These are phyloP conservation scores for Potentilla sterilis DNA, from an alignment of 306 rosid species.

Conservation along the genomic window DNA sequence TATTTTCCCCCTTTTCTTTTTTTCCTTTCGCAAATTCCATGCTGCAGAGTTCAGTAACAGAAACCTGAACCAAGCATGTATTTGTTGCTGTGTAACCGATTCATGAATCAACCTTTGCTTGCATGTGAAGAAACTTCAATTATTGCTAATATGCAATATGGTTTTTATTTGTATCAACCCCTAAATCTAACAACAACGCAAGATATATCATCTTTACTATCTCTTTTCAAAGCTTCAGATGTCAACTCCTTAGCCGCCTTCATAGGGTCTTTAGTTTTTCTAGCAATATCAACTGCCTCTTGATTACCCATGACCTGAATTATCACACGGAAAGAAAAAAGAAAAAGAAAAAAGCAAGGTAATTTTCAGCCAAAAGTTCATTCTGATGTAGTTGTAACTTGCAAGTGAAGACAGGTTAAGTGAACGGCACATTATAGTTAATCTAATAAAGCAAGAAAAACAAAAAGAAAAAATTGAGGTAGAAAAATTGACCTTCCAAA, in stretches of 20 bases:
- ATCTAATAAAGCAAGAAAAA: conserved; percentile 1
- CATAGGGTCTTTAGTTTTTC: conserved; percentile 57
- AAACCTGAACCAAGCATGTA: conserved; percentile 34
- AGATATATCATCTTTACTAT: conserved; percentile 87
- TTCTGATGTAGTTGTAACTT: not conserved
- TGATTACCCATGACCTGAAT: conserved; percentile 84
- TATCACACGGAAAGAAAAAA: conserved; percentile 8
- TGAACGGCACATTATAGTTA: not conserved
- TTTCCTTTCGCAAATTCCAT: conserved; percentile 19
- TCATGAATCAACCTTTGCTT: conserved; percentile 28
- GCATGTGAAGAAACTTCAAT: conserved; percentile 35
- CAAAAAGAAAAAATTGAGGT: not conserved
- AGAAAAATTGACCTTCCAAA: conserved; percentile 73
- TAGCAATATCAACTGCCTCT: conserved; percentile 85
- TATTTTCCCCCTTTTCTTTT: conserved; percentile 1
- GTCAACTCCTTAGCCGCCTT: conserved; percentile 82
- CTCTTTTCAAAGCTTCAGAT: conserved; percentile 75
- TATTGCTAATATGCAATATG: conserved; percentile 38
- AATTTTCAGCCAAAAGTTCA: not conserved
- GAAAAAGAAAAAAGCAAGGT: not conserved
- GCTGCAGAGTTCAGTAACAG: conserved; percentile 21
- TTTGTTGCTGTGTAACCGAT: conserved; percentile 27
- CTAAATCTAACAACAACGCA: conserved; percentile 80
- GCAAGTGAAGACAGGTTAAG: not conserved
- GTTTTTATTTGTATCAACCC: conserved; percentile 32